Conservation (phyloP, 192 early-diverging fungal genomes). For the Coemansia sp. region DNA sequence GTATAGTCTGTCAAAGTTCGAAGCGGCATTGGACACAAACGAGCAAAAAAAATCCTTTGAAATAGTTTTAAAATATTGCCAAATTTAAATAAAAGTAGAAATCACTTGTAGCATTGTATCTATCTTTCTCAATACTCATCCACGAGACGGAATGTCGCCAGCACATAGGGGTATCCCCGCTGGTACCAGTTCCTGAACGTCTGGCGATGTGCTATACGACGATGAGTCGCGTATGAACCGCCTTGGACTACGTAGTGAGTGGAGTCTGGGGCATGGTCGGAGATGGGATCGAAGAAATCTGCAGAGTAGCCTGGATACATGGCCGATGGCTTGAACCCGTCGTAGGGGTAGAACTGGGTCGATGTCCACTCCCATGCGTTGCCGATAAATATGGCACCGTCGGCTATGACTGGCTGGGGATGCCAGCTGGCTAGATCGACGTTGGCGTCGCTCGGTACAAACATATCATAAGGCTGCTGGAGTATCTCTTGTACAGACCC, state of each 20-base stretch:
- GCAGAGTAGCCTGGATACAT: constrained; percentile 89
- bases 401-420: constrained; percentile 42
- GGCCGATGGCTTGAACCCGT: constrained; percentile 63
- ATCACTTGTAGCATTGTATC: not conserved
- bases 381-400: constrained; percentile 44
- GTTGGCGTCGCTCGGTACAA: constrained; percentile 58
- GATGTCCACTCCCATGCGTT: constrained; percentile 85
- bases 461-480: constrained; percentile 27
- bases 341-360: constrained; percentile 64
- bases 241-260: constrained; percentile 85
- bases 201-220: constrained; percentile 66
- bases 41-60: no score
- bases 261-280: constrained; percentile 11
- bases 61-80: not conserved
- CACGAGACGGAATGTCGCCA: constrained; percentile 72
- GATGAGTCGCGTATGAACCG: constrained; percentile 86
- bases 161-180: constrained; percentile 79
- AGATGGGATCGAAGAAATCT: constrained; percentile 85
- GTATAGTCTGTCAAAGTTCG: constrained; percentile 1
- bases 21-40: not conserved
- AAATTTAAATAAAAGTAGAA: constrained; percentile 1
- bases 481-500: not conserved
- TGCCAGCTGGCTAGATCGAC: constrained; percentile 72
- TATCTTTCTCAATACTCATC: not conserved
- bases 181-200: constrained; percentile 95